Evolutionary conservation across 2,329 filamentous ascomycete species (phyloP).

Genomic region (Zalaria sp.): DNA sequence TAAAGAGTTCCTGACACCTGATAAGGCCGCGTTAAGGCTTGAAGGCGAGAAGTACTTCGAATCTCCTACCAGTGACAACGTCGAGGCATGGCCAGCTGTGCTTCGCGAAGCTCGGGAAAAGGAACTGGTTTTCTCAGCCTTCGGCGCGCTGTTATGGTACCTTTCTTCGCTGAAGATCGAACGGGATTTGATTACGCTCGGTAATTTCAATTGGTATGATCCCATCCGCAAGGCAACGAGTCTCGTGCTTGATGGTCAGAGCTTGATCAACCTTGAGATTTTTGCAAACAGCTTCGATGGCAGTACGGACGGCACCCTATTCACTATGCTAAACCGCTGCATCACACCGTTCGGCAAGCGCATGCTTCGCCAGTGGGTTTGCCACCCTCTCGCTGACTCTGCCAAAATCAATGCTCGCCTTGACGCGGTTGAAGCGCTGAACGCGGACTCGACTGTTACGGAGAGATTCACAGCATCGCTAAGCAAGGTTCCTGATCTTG

Average conservation of each 20-base stretch:
- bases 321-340: conserved; percentile 81
- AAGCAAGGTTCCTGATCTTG: conserved; percentile 83
- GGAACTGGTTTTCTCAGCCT: conserved; percentile 74
- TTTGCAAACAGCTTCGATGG: conserved; percentile 90
- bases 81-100: conserved; percentile 63
- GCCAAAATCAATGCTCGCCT: conserved; percentile 82
- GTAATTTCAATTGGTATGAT: conserved; percentile 83
- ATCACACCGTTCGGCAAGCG: conserved; percentile 96
- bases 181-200: conserved; percentile 69
- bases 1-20: conserved; percentile 83
- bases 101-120: conserved; percentile 62
- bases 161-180: conserved; percentile 75
- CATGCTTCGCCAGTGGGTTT: conserved; percentile 92
- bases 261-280: conserved; percentile 92
- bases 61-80: conserved; percentile 38
- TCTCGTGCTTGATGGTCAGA: conserved; percentile 86
- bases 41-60: conserved; percentile 66
- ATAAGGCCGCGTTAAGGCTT: conserved; percentile 69
- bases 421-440: conserved; percentile 86
- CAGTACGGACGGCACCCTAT: conserved; percentile 71
- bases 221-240: conserved; percentile 85
- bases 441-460: conserved; percentile 64
- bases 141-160: conserved; percentile 81
- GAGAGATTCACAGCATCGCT: conserved; percentile 83
- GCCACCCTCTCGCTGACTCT: conserved; percentile 80